Evolutionary conservation across 2,329 filamentous ascomycete genomes (phyloP).

Genomic region (Diplocarpon rosae): DNA sequence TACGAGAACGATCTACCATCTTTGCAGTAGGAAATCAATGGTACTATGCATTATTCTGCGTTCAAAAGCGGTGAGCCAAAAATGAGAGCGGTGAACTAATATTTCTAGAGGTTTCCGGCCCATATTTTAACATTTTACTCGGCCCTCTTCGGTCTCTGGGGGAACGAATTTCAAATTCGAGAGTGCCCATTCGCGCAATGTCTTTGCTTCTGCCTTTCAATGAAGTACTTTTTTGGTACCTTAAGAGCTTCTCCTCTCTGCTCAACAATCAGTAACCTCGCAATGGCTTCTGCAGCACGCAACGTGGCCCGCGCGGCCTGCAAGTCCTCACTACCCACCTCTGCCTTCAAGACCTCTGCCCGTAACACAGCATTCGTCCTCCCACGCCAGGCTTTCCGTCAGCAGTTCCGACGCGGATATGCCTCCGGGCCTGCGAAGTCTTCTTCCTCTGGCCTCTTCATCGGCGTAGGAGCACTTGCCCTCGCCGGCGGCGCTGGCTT

Average conservation of each 20-base stretch:
- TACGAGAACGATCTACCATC: no score
- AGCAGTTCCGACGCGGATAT: slow-evolving; percentile 68
- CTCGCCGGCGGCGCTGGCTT: slow-evolving; percentile 53
- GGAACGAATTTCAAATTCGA: no score
- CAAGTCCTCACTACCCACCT: slow-evolving; percentile 28
- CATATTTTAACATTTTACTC: no score
- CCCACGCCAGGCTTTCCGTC: slow-evolving; percentile 59
- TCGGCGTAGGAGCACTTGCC: slow-evolving; percentile 46
- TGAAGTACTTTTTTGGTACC: neutral
- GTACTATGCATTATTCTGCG: no score
- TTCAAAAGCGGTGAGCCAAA: no score
- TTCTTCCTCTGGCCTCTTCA: slow-evolving; percentile 41
- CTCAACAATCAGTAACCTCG: neutral
- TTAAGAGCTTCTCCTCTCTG: neutral
- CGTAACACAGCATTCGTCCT: slow-evolving; percentile 47
- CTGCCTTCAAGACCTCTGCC: slow-evolving; percentile 46
- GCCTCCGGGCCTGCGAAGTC: slow-evolving; percentile 59
- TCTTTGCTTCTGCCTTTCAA: no score
- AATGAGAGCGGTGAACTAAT: no score
- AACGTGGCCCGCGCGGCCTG: slow-evolving; percentile 30
- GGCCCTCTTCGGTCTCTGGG: no score
- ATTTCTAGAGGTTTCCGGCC: no score
- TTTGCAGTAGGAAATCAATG: no score
- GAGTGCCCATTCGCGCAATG: no score
- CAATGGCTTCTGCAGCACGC: slow-evolving; percentile 30